phyloP scores from a whole-genome alignment of 1,284 basidiomycete genomes.

The Malassezia arunalokei region DNA sequence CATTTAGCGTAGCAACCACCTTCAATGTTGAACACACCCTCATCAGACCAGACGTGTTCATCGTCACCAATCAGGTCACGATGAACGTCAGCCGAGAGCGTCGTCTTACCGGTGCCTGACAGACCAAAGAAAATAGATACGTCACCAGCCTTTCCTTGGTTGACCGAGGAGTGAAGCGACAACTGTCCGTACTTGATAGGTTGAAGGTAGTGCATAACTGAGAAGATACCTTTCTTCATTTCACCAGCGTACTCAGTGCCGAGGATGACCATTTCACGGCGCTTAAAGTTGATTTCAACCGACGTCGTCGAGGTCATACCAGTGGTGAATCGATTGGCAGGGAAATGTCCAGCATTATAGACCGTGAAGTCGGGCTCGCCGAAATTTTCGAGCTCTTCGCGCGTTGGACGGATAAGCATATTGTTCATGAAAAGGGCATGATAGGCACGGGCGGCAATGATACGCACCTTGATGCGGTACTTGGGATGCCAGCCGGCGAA shows the following conservation, averaged over 20 bases:
- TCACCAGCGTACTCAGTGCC: constrained; percentile 99
- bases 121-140: constrained; percentile 99
- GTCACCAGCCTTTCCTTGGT: constrained; percentile 80
- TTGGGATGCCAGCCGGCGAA: constrained; percentile 97
- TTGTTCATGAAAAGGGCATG: constrained; percentile 92
- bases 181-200: constrained; percentile 97
- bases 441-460: constrained; percentile 95
- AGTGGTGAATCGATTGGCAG: constrained; percentile 98
- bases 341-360: constrained; percentile 99
- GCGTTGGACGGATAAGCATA: constrained; percentile 96
- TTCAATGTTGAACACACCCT: constrained; percentile 98
- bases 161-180: constrained; percentile 96
- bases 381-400: constrained; percentile 84
- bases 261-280: constrained; percentile 99
- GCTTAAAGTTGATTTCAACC: constrained; percentile 99
- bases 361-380: constrained; percentile 99
- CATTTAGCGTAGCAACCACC: constrained; percentile 99
- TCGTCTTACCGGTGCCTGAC: constrained; percentile 91
- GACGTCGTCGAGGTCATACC: constrained; percentile 98
- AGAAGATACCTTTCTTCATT: constrained; percentile 99
- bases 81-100: constrained; percentile 41
- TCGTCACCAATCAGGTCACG: constrained; percentile 43
- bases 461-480: constrained; percentile 99
- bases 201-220: constrained; percentile 99
- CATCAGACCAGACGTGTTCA: constrained; percentile 46